A percentile compares a stretch with the other conserved stretches of the same genome.
These are phyloP conservation scores for Phytopythium boreale DNA, from an alignment of 352 stramenopile genomes.

Conservation along the genomic window DNA sequence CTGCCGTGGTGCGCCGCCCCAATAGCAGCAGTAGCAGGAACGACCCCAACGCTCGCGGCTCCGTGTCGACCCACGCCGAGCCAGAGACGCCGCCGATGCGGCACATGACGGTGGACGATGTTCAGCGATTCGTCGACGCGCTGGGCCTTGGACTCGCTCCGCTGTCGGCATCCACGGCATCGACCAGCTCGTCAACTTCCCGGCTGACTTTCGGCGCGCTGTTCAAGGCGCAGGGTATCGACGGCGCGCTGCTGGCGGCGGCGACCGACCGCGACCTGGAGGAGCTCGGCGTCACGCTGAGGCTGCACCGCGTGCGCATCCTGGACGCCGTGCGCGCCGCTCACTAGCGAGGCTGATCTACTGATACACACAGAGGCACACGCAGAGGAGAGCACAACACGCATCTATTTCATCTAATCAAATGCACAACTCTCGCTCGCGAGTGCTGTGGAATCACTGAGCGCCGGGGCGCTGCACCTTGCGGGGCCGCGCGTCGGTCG, in stretches of 20 bases:
- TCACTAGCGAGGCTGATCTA: not conserved
- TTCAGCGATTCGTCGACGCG: slow-evolving; percentile 48
- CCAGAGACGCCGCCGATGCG: not conserved
- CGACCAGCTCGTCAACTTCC: not conserved
- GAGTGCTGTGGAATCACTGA: slow-evolving; percentile 17
- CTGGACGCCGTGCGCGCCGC: slow-evolving; percentile 26
- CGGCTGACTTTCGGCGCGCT: slow-evolving; percentile 32
- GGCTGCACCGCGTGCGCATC: slow-evolving; percentile 74
- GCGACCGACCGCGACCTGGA: slow-evolving; percentile 56
- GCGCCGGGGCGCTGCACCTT: slow-evolving; percentile 67
- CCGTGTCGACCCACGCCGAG: not conserved
- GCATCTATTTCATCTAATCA: slow-evolving; percentile 2
- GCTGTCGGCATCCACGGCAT: slow-evolving; percentile 3
- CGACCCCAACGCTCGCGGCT: not conserved
- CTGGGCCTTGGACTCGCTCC: slow-evolving; percentile 31
- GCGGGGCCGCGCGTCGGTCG: slow-evolving; percentile 41
- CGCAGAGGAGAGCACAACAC: not conserved
- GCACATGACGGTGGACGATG: slow-evolving; percentile 37
- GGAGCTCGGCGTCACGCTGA: slow-evolving; percentile 62
- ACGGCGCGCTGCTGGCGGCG: slow-evolving; percentile 52
- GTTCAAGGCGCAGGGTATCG: slow-evolving; percentile 53
- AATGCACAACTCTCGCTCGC: not conserved
- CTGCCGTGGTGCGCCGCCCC: slow-evolving; percentile 14
- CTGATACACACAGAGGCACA: not conserved
- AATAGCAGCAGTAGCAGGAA: slow-evolving; percentile 13